These are phyloP conservation scores for Spergularia bocconei DNA, from an alignment of 148 eudicot species.

Conservation along the genomic window DNA sequence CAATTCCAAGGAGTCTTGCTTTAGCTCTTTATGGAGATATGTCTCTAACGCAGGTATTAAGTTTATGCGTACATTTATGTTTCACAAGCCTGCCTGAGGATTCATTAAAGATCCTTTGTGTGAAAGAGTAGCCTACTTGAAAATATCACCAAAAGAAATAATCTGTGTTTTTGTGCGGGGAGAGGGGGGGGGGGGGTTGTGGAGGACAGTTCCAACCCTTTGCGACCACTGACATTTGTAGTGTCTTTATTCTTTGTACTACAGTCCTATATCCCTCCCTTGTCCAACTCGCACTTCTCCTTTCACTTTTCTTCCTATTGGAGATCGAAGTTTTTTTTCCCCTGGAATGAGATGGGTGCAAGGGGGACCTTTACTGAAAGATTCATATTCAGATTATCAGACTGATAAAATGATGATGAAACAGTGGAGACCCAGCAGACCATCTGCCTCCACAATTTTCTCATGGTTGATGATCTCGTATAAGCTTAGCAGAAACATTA, in stretches of 20 bases:
- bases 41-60: slow-evolving; percentile 83
- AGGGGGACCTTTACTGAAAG: background rate
- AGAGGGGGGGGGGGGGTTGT: too few relatives aligned
- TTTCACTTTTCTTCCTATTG: background rate
- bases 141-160: too few relatives aligned
- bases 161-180: too few relatives aligned
- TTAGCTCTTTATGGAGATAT: slow-evolving; percentile 91
- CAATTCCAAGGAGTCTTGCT: slow-evolving; percentile 96
- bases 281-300: background rate
- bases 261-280: background rate
- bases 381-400: background rate
- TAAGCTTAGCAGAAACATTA: background rate
- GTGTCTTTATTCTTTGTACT: slow-evolving; percentile 1
- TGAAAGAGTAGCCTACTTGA: too few relatives aligned
- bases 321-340: background rate
- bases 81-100: too few relatives aligned
- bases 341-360: background rate
- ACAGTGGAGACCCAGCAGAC: background rate
- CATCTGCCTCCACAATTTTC: background rate
- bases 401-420: background rate
- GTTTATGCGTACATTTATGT: background rate
- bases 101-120: too few relatives aligned
- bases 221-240: background rate
- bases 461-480: background rate
- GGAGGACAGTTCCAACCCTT: background rate